phyloP scores from a whole-genome alignment of 2,329 filamentous ascomycete genomes.

The Chaetomium sp. region DNA sequence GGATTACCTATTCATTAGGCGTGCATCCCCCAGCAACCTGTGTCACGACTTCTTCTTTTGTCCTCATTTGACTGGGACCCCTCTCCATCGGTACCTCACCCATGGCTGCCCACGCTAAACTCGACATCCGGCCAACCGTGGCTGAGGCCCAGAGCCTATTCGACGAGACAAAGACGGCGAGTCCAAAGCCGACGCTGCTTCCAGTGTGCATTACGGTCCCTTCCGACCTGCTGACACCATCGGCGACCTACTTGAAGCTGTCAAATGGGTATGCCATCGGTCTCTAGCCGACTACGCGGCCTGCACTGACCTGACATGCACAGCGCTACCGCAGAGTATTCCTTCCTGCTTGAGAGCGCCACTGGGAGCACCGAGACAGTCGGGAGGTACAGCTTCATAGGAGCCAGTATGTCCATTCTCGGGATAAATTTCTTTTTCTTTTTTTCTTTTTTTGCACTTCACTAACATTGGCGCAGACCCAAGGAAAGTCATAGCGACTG shows the following conservation, averaged over 20 bases:
- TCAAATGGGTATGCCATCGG: slow-evolving; percentile 53
- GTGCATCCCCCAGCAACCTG: not conserved
- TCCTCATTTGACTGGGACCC: not conserved
- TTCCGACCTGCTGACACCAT: slow-evolving; percentile 91
- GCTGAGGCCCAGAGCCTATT: slow-evolving; percentile 33
- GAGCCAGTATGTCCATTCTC: slow-evolving; percentile 42
- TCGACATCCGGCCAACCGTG: slow-evolving; percentile 34
- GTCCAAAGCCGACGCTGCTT: slow-evolving; percentile 62
- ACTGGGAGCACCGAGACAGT: slow-evolving; percentile 78
- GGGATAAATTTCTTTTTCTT: not conserved
- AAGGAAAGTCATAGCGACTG: slow-evolving; percentile 81
- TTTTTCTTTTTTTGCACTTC: not conserved
- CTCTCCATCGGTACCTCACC: not conserved
- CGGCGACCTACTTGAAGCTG: slow-evolving; percentile 92
- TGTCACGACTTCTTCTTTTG: slow-evolving; percentile 1
- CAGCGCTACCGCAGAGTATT: slow-evolving; percentile 56
- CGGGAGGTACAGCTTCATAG: slow-evolving; percentile 93
- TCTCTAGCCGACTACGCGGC: not conserved
- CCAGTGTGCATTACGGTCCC: slow-evolving; percentile 80
- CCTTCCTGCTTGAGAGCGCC: slow-evolving; percentile 94
- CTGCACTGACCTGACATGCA: not conserved
- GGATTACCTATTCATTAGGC: not conserved
- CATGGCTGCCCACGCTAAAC: slow-evolving; percentile 29
- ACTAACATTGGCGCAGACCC: slow-evolving; percentile 52
- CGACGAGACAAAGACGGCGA: slow-evolving; percentile 30